Base-by-base conservation (phyloP, 2,329 filamentous ascomycete genomes). In the Diplodia intermedia region DNA sequence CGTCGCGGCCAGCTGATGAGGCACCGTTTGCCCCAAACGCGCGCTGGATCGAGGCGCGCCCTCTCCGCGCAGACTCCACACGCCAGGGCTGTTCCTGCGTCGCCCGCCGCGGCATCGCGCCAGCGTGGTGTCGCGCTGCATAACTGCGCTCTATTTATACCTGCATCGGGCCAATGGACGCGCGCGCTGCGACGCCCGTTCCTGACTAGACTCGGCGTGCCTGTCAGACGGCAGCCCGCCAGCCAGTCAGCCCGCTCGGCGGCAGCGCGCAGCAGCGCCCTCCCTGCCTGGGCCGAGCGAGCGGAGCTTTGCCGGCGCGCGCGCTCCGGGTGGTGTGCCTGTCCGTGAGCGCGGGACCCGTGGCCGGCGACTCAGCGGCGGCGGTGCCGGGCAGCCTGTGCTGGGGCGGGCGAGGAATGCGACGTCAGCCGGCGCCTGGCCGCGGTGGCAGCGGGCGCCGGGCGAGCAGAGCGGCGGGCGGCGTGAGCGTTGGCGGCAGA, bases 121-220 rank as follows among this genome's bases (percentile, higher is more conserved):
- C 43, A 52, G 60, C 60, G 60, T 38, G 29, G 60, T 63, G 60
- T 63, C 43, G 43, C 23, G 56, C 60, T 52, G 60, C 60, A 63
- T 63, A 63, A 63, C 60, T 62, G 57, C 14, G 55, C 57, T 49
- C 57, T 63, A 63, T 63, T 63, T 63, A 63, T 63, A 49, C 43
- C 12, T 14, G 23, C 20, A 63, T 63, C 60, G 60, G n/a, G n/a
- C 60, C 60, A 63, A 63, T 63, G 60, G 60, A 18, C 11, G 29
- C 29, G 47, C 57, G 60, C 60, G 47, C 60, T 50, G 18, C 60
- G 47, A n/a, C 60, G 60, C 47, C 60, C 60, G 60, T 63, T 63
- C 60, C 60, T 63, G 60, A 62, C 57, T 62, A 62, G 57, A 29
- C 40, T 50, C 57, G 60, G 60, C 60, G 60, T 63, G 11, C 60